Evolutionary conservation across 345 rosid genomes (phyloP).

Genomic region (Iberis pinnata): DNA sequence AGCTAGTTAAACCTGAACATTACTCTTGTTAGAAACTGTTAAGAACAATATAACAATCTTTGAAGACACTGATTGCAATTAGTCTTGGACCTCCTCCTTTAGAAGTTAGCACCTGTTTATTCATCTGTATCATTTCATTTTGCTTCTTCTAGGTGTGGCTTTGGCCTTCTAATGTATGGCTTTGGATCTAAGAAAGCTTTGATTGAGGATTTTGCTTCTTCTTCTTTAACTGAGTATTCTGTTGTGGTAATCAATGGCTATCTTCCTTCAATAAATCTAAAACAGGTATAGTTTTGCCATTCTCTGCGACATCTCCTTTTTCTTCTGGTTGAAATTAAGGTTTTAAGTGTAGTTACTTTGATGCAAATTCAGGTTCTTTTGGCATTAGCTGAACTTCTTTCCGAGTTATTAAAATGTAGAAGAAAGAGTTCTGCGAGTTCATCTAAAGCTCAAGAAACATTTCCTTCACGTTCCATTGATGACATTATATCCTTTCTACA

Average conservation of each 20-base stretch:
- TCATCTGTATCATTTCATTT: background rate
- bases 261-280: constrained; percentile 70
- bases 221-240: constrained; percentile 56
- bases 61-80: constrained; percentile 4
- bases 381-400: constrained; percentile 60
- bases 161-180: constrained; percentile 87
- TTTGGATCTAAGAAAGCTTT: constrained; percentile 84
- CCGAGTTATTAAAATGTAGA: constrained; percentile 50
- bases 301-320: background rate
- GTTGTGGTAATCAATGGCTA: constrained; percentile 85
- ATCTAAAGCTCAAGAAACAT: constrained; percentile 49
- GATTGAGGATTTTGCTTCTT: constrained; percentile 83
- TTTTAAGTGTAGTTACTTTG: background rate
- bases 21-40: background rate
- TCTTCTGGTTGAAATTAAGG: background rate
- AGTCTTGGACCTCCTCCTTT: background rate
- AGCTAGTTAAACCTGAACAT: constrained; percentile 1
- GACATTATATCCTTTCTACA: constrained; percentile 61
- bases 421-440: constrained; percentile 29
- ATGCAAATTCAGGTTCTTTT: constrained; percentile 45
- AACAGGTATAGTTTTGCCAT: constrained; percentile 51
- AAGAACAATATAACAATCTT: background rate
- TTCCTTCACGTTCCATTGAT: constrained; percentile 57
- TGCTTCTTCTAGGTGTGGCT: constrained; percentile 54
- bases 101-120: background rate